Percentiles rank a stretch among this genome's conserved stretches.
phyloP scores from a whole-genome alignment of 2,329 filamentous ascomycete genomes.

The Fusarium acutatum region DNA sequence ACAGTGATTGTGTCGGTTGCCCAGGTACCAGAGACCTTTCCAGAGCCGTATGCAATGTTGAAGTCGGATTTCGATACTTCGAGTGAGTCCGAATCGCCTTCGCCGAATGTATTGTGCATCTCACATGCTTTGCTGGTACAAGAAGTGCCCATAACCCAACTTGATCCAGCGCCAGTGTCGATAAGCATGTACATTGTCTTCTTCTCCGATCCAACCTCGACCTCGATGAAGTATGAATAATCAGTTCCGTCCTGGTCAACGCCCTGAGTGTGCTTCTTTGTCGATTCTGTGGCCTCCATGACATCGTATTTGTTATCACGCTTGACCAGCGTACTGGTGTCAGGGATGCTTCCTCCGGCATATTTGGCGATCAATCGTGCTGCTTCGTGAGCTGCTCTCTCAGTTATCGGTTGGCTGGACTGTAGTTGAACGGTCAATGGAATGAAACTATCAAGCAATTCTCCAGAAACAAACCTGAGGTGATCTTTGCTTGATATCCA shows the following conservation, averaged over 20 bases:
- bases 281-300: conserved; percentile 56
- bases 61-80: conserved; percentile 64
- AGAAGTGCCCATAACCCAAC: conserved; percentile 81
- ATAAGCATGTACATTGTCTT: conserved; percentile 69
- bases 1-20: conserved; percentile 73
- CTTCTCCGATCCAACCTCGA: conserved; percentile 62
- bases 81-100: conserved; percentile 71
- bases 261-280: conserved; percentile 59
- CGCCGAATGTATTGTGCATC: conserved; percentile 75
- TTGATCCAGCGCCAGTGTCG: conserved; percentile 75
- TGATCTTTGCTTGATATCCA: conserved; percentile 52
- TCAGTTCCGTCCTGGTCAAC: conserved; percentile 72
- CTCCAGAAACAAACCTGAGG: conserved; percentile 42
- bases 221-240: conserved; percentile 71
- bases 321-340: conserved; percentile 37
- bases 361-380: conserved; percentile 53
- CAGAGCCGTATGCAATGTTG: conserved; percentile 78
- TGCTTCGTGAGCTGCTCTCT: conserved; percentile 51
- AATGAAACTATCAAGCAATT: background rate
- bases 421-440: conserved; percentile 35
- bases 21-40: conserved; percentile 72
- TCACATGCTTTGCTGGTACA: conserved; percentile 74
- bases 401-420: conserved; percentile 45
- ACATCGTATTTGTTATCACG: conserved; percentile 59
- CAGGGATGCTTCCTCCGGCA: conserved; percentile 28